Evolutionary conservation across 768 basidiomycete genomes (phyloP).

Genomic region (Naematelia aurantialba): DNA sequence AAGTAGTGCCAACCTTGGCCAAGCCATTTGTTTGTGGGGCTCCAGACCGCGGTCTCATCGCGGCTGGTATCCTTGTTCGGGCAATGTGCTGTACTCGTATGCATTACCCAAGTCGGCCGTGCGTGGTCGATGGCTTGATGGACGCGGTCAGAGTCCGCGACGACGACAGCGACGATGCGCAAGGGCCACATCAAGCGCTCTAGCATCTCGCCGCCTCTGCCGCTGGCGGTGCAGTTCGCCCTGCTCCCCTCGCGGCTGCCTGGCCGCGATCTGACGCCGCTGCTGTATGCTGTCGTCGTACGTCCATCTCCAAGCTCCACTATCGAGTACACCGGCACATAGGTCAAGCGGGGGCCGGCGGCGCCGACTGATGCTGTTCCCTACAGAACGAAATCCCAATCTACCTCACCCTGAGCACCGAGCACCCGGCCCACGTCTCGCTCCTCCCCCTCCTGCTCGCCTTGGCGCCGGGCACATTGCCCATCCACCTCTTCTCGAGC

Average conservation of each 20-base stretch:
- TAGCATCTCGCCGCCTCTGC: conserved; percentile 12
- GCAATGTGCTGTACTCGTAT: no score
- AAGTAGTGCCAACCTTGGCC: no score
- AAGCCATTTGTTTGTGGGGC: no score
- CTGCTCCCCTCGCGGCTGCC: conserved; percentile 13
- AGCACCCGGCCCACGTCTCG: conserved; percentile 27
- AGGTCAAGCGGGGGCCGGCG: not conserved
- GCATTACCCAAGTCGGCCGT: no score
- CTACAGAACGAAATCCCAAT: conserved; percentile 29
- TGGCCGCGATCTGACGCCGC: conserved; percentile 7
- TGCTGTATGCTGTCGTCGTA: conserved; percentile 15
- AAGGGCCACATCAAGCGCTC: not conserved
- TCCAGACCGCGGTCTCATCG: no score
- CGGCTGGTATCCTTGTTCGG: no score
- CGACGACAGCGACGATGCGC: no score
- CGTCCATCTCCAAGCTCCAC: conserved; percentile 7
- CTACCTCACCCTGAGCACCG: conserved; percentile 27
- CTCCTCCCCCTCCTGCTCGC: conserved; percentile 26
- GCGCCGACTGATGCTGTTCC: not conserved
- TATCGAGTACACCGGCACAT: no score
- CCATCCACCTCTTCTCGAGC: conserved; percentile 16
- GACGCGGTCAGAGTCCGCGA: no score
- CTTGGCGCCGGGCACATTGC: conserved; percentile 12
- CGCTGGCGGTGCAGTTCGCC: conserved; percentile 12
- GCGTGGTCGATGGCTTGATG: no score